phyloP scores from a whole-genome alignment of 192 early-diverging fungal species.

The Umbelopsis vinacea region DNA sequence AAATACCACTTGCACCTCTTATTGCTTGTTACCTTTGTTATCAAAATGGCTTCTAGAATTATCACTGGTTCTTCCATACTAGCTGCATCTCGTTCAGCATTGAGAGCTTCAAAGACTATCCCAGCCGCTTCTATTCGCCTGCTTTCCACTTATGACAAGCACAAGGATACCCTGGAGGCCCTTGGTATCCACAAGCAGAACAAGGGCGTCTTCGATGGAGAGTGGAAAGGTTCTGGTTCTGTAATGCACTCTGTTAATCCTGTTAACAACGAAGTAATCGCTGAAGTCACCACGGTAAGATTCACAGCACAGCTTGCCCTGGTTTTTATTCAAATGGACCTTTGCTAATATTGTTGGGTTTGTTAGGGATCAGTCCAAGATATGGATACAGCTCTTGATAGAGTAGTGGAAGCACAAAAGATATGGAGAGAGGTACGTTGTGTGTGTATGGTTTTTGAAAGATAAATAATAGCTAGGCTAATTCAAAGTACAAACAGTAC shows the following conservation, averaged over 20 bases:
- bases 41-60: conserved; percentile 17
- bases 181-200: conserved; percentile 68
- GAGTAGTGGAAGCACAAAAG: conserved; percentile 65
- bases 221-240: conserved; percentile 69
- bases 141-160: conserved; percentile 39
- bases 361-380: conserved; percentile 58
- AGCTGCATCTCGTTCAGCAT: not conserved
- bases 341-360: not conserved
- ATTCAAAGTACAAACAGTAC: conserved; percentile 39
- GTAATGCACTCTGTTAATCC: conserved; percentile 69
- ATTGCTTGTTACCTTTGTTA: not conserved
- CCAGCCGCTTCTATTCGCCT: conserved; percentile 16
- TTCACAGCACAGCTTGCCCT: not conserved
- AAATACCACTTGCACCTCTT: not conserved
- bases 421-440: conserved; percentile 60
- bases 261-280: conserved; percentile 86
- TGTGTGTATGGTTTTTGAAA: not conserved
- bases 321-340: not conserved
- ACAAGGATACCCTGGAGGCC: conserved; percentile 56
- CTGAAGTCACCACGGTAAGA: conserved; percentile 71
- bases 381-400: conserved; percentile 63
- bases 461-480: not conserved
- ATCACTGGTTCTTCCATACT: not conserved
- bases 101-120: not conserved
- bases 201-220: conserved; percentile 78